These are phyloP conservation scores for Eremomyces bilateralis DNA, from an alignment of 495 filamentous ascomycete genomes.

Conservation along the genomic window DNA sequence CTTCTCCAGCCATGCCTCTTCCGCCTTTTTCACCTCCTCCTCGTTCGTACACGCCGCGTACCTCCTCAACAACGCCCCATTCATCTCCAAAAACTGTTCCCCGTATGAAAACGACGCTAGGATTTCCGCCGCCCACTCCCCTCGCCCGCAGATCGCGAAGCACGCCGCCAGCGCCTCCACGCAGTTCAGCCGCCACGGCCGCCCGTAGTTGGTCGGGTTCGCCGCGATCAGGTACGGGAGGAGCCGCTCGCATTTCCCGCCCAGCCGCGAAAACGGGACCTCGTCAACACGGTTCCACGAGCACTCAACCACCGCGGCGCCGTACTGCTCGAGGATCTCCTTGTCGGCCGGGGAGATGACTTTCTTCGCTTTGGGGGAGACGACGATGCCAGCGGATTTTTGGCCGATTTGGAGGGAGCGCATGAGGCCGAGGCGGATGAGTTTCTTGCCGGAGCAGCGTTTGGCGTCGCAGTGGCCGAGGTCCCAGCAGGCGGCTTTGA, in stretches of 20 bases:
- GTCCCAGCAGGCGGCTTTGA: conserved; percentile 95
- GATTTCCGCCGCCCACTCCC: conserved; percentile 71
- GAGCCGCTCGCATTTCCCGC: conserved; percentile 81
- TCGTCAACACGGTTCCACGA: conserved; percentile 87
- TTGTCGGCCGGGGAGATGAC: conserved; percentile 62
- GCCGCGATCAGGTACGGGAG: conserved; percentile 90
- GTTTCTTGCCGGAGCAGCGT: conserved; percentile 80
- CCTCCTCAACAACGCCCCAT: conserved; percentile 53
- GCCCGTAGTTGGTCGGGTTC: conserved; percentile 92
- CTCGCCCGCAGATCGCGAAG: conserved; percentile 78
- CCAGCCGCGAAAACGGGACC: conserved; percentile 76
- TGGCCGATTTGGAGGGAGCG: conserved; percentile 80
- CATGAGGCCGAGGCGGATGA: conserved; percentile 85
- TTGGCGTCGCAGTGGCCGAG: conserved; percentile 94
- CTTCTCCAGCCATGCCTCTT: conserved; percentile 70
- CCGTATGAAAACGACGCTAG: conserved; percentile 76
- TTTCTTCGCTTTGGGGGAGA: conserved; percentile 81
- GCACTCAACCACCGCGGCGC: conserved; percentile 91
- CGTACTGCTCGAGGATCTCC: conserved; percentile 61
- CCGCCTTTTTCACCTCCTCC: conserved; percentile 67
- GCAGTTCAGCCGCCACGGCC: conserved; percentile 85
- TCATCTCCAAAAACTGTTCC: conserved; percentile 69
- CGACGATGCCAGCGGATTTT: conserved; percentile 71
- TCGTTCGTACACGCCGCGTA: conserved; percentile 71
- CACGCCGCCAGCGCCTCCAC: conserved; percentile 83